A percentile compares a stretch with the other conserved stretches of the same genome.
phyloP scores from a whole-genome alignment of 2,329 filamentous ascomycete genomes.

The Trichoderma harzianum region DNA sequence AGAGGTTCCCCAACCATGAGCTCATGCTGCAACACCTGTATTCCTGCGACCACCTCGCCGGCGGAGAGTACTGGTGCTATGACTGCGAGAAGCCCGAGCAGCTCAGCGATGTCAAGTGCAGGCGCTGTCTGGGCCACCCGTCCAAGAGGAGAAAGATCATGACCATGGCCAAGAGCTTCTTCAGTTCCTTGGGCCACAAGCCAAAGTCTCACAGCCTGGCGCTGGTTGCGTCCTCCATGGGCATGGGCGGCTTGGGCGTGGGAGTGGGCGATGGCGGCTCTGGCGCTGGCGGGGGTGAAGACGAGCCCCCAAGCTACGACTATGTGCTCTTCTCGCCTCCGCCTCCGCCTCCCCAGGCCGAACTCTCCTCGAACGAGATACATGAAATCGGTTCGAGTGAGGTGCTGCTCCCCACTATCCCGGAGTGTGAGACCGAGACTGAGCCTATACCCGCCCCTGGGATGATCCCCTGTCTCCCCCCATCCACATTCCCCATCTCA shows the following conservation, averaged over 20 bases:
- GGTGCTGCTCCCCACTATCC: conserved; percentile 33
- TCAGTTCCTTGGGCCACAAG: conserved; percentile 50
- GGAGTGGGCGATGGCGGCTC: neutral
- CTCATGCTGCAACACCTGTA: conserved; percentile 53
- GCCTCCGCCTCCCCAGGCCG: conserved; percentile 31
- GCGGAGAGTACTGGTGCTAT: conserved; percentile 55
- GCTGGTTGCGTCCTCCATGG: conserved; percentile 7
- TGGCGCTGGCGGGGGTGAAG: conserved; percentile 21
- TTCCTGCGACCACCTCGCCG: conserved; percentile 44
- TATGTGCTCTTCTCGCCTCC: conserved; percentile 35
- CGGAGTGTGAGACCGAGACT: conserved; percentile 28
- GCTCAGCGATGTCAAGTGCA: conserved; percentile 51
- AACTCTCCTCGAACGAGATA: conserved; percentile 50
- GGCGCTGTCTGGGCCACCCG: conserved; percentile 47
- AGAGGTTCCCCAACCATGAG: conserved; percentile 50
- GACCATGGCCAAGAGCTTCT: conserved; percentile 52
- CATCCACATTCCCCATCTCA: conserved; percentile 23
- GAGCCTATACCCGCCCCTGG: conserved; percentile 14
- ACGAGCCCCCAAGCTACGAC: conserved; percentile 47
- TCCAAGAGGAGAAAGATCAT: conserved; percentile 52
- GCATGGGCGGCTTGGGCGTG: neutral
- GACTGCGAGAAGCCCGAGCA: conserved; percentile 51
- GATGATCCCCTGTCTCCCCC: conserved; percentile 24
- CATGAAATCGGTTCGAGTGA: conserved; percentile 51
- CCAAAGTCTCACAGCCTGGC: conserved; percentile 32